Evolutionary conservation across 352 stramenopile genomes (phyloP).

Genomic region (Globisporangium barbulae): DNA sequence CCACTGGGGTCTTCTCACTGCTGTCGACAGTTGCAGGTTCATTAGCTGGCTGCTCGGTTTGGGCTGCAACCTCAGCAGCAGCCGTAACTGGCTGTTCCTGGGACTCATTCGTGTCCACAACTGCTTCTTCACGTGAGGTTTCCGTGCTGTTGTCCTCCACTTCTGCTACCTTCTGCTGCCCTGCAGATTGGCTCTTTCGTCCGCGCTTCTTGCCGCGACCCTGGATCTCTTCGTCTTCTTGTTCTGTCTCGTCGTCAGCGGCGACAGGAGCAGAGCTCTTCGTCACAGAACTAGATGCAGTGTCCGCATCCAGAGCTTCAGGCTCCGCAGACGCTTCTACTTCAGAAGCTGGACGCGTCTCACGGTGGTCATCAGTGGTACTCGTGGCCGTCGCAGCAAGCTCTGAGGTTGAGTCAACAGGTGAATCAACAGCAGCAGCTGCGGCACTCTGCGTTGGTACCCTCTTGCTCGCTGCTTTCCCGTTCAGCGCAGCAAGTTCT

Average conservation of each 20-base stretch:
- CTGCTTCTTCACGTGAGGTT: not conserved
- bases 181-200: not conserved
- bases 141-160: not conserved
- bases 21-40: not conserved
- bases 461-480: not conserved
- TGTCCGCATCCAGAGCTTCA: not conserved
- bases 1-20: not conserved
- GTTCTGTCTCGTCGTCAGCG: not conserved
- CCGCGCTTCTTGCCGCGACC: slow-evolving; percentile 3
- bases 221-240: slow-evolving; percentile 4
- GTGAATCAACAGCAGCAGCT: not conserved
- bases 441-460: not conserved
- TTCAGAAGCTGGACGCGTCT: not conserved
- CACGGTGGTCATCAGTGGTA: not conserved
- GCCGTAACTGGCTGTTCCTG: not conserved
- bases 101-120: not conserved
- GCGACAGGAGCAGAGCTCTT: not conserved
- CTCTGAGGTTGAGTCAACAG: not conserved
- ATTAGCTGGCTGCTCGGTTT: not conserved
- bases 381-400: not conserved
- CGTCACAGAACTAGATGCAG: not conserved
- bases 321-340: not conserved
- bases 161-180: not conserved
- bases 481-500: not conserved
- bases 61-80: not conserved